Conservation (phyloP, 371 early-diverging fungal species). For the Mortierella sp. region DNA sequence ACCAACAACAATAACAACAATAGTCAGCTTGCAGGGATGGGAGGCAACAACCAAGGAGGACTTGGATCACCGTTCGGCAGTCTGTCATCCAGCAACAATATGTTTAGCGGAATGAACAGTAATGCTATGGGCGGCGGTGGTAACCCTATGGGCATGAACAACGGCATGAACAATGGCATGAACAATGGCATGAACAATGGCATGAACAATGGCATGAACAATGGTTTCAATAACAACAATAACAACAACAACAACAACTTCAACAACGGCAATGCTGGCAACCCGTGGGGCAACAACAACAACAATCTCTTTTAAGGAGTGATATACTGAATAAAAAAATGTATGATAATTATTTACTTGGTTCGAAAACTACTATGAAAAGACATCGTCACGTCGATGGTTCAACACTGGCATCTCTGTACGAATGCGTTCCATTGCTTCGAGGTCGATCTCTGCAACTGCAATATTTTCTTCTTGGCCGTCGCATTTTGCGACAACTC, state of each 20-base stretch:
- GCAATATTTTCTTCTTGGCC: conserved; percentile 64
- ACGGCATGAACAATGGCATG: too few relatives aligned
- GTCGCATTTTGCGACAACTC: conserved; percentile 75
- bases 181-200: too few relatives aligned
- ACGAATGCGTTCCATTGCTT: conserved; percentile 71
- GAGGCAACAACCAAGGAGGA: background rate
- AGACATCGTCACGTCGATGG: conserved; percentile 81
- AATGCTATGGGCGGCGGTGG: conserved; percentile 19
- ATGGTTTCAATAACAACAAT: conserved; percentile 21
- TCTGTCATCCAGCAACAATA: conserved; percentile 16
- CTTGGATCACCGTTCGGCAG: conserved; percentile 20
- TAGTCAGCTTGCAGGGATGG: conserved; percentile 6
- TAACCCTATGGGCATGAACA: conserved; percentile 20
- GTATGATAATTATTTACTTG: background rate
- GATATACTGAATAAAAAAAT: background rate
- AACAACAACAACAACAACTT: conserved; percentile 27
- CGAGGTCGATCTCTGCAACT: conserved; percentile 76
- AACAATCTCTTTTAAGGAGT: conserved; percentile 19
- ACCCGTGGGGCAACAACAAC: conserved; percentile 31
- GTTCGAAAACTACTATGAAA: conserved; percentile 19
- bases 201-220: conserved; percentile 18
- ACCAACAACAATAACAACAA: conserved; percentile 20
- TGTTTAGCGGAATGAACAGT: conserved; percentile 16
- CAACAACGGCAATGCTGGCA: conserved; percentile 24
- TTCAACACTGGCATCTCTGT: conserved; percentile 81